Base-by-base conservation (phyloP, 176 grass and related monocot genomes). In the Elaeis guineensis region DNA sequence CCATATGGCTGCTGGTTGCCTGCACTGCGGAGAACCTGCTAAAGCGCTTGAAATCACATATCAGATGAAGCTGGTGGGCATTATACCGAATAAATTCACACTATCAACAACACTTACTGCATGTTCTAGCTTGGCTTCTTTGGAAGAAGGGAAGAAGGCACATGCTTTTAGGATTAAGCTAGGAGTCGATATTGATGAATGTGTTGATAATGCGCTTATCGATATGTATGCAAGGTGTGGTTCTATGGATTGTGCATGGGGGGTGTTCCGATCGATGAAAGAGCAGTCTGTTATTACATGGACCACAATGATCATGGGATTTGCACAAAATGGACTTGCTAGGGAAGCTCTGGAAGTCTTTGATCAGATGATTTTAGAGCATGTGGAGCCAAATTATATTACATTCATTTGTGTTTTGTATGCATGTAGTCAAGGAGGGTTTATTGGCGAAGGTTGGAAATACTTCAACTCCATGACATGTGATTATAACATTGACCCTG, bases 161-260 rank as follows among this genome's bases (percentile, higher is more conserved):
- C 87, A 90, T 55, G 75, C 72, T 12, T 74, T 63, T 32, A 62
- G 54, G 29, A 77, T 90, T 21, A 86, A 70, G 50, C 64, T 85
- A 2, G 79, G 87, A 58, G 72, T 60, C 3, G 56, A 53, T 66
- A 61, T 28, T 0, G 78, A 90, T 19, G 25, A 70, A 4, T 54
- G 82, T 0, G 78, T 85, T 1, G 75, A 57, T 50, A 79, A 90
- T 25, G 78, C 79, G 0, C 72, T 85, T 28, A 56, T 85, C 1
- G 86, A 82, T 63, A 90, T 90, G 86, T 85, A 90, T 16, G 68
- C 78, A 0, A 90, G 79, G 17, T 85, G 75, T 0, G 75, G 82
- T 8, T 69, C 60, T 14, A 77, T 58, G 48, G 6, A 16, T 54
- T 70, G 55, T 21, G 82, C 78, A 14, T 17, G 55, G 55, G 30